Evolutionary conservation across 2,329 filamentous ascomycete species (phyloP).

Genomic region (Rhynchosporium graminicola): DNA sequence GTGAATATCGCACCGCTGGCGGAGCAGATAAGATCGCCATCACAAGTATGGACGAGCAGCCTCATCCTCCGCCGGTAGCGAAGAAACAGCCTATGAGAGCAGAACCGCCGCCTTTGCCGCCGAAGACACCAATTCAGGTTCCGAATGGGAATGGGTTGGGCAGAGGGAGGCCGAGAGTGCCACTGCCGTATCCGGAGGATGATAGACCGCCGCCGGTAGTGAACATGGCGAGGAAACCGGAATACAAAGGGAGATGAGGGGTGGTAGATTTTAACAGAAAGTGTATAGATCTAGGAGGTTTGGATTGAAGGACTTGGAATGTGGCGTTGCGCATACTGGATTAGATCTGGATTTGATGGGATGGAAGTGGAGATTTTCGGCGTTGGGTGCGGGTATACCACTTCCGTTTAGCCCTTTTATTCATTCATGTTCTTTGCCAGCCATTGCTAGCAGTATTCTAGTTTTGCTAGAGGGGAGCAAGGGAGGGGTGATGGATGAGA

Average conservation of each 20-base stretch:
- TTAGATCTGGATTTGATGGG: neutral
- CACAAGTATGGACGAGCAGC: conserved; percentile 58
- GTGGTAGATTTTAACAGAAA: neutral
- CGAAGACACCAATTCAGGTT: conserved; percentile 72
- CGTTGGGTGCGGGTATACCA: conserved; percentile 11
- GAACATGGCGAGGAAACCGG: conserved; percentile 82
- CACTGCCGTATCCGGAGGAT: conserved; percentile 71
- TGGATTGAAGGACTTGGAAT: neutral
- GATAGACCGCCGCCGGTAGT: conserved; percentile 81
- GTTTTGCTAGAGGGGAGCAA: neutral
- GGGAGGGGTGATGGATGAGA: neutral
- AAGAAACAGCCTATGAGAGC: conserved; percentile 35
- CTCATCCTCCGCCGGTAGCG: conserved; percentile 41
- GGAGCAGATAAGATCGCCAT: conserved; percentile 71
- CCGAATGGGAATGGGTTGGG: conserved; percentile 36
- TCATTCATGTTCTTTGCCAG: neutral
- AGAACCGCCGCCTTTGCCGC: conserved; percentile 71
- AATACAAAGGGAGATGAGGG: conserved; percentile 31
- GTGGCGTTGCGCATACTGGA: neutral
- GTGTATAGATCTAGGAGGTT: neutral
- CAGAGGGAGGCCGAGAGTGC: conserved; percentile 30
- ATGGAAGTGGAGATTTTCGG: neutral
- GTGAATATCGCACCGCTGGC: conserved; percentile 57
- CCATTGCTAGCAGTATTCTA: neutral
- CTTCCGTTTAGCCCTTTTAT: neutral